Percentiles rank a stretch among this genome's conserved stretches.
Evolutionary conservation across 169 alveolate genomes (phyloP).

Genomic region (Plasmodium inui): DNA sequence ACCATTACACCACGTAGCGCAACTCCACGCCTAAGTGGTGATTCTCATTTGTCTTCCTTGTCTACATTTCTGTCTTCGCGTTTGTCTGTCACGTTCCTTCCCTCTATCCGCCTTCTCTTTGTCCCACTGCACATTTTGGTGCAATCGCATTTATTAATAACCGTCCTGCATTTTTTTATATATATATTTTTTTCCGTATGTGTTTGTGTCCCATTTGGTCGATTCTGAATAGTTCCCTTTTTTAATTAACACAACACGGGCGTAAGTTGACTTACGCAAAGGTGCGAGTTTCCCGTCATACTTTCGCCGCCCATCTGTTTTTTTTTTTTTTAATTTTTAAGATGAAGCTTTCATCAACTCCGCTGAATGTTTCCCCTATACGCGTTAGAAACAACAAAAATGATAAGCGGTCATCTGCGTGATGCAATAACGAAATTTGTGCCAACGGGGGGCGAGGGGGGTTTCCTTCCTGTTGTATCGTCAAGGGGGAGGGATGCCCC

Average conservation of each 20-base stretch:
- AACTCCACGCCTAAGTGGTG: background rate
- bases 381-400: background rate
- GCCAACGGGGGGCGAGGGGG: background rate
- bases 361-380: background rate
- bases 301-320: background rate
- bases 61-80: background rate
- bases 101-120: background rate
- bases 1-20: background rate
- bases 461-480: background rate
- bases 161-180: background rate
- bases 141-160: background rate
- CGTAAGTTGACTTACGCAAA: slow-evolving; percentile 6
- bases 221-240: background rate
- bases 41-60: background rate
- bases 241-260: slow-evolving; percentile 17
- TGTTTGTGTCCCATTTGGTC: background rate
- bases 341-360: background rate
- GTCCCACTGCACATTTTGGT: background rate
- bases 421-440: background rate
- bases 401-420: background rate
- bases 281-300: background rate
- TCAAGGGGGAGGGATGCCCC: background rate
- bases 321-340: slow-evolving; percentile 5
- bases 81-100: background rate
- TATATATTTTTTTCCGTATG: background rate